These are phyloP conservation scores for Paecilomyces variotii DNA, from an alignment of 2,329 filamentous ascomycete species.

Conservation along the genomic window DNA sequence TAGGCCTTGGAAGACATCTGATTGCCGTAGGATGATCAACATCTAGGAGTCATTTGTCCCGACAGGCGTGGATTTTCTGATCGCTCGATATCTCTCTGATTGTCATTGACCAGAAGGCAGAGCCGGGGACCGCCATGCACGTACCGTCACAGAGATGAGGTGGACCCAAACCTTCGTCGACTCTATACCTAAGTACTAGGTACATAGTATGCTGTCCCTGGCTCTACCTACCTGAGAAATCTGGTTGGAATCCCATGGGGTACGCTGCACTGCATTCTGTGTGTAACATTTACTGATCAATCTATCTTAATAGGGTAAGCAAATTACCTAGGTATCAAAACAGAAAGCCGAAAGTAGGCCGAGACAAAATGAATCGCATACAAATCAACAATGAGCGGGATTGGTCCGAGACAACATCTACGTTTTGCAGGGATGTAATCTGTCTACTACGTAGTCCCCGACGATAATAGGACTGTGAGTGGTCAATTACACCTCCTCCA, in stretches of 20 bases:
- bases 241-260: neutral
- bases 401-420: neutral
- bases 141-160: neutral
- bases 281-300: neutral
- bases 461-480: neutral
- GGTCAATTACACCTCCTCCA: neutral
- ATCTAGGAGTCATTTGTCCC: neutral
- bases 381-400: neutral
- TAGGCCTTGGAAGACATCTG: neutral
- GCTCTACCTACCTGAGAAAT: neutral
- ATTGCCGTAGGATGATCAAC: neutral
- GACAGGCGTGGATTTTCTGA: neutral
- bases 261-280: neutral
- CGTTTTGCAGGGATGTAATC: neutral
- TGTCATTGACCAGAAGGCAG: neutral
- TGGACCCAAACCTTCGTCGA: too few relatives aligned
- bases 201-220: neutral
- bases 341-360: neutral
- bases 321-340: neutral
- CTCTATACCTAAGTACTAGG: too few relatives aligned
- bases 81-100: neutral
- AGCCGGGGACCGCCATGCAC: neutral
- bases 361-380: neutral
- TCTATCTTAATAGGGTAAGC: neutral
- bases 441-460: neutral